These are phyloP conservation scores for Nemania abortiva DNA, from an alignment of 2,329 filamentous ascomycete genomes.

Conservation along the genomic window DNA sequence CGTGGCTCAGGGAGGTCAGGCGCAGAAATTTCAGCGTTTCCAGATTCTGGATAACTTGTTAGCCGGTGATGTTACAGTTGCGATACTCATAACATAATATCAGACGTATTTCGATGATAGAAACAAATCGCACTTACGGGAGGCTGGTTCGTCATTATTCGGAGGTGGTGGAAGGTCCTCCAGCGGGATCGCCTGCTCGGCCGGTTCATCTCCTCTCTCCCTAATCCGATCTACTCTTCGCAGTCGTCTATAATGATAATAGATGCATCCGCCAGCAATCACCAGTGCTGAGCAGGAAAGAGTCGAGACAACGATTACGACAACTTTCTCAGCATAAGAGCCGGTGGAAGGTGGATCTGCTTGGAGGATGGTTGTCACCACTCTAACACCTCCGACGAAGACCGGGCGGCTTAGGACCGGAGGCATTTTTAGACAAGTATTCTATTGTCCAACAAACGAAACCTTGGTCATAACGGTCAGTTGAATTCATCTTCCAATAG, in stretches of 20 bases:
- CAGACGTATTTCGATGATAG: not conserved
- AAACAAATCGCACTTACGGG: slow-evolving; percentile 7
- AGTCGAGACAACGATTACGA: not conserved
- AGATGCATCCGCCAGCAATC: not conserved
- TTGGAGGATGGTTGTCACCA: not conserved
- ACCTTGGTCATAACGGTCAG: not conserved
- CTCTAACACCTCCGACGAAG: not conserved
- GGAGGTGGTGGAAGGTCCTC: slow-evolving; percentile 8
- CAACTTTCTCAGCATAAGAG: not conserved
- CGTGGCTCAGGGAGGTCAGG: not conserved
- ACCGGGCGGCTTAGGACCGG: not conserved
- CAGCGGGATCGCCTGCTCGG: not conserved
- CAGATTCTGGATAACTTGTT: slow-evolving; percentile 12
- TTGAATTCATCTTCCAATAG: not conserved
- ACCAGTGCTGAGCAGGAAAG: not conserved
- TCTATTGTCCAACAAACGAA: not conserved
- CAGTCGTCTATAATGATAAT: not conserved
- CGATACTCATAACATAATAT: not conserved
- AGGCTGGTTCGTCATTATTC: not conserved
- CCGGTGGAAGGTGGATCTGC: not conserved
- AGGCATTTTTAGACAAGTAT: slow-evolving; percentile 6
- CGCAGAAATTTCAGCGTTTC: not conserved
- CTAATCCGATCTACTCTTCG: too few species aligned
- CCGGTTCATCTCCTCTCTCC: too few species aligned
- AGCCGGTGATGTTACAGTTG: not conserved